phyloP scores from a whole-genome alignment of 768 basidiomycete genomes.

The Boletus pseudopeckii region DNA sequence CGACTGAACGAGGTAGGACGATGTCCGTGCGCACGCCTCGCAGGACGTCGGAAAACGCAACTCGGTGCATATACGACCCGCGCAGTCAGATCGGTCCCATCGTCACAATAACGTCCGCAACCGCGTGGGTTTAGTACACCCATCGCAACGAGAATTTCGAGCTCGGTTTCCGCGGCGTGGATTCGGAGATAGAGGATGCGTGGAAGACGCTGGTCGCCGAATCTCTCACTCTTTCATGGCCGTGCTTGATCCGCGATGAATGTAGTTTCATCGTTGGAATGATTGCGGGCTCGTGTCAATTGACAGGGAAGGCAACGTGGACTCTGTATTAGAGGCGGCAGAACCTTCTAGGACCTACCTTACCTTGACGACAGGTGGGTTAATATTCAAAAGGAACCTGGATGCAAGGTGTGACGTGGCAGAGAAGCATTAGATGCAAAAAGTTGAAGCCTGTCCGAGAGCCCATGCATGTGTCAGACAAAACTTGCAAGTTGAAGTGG shows the following conservation, averaged over 20 bases:
- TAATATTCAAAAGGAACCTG: neutral
- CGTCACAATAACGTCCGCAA: too few relatives aligned
- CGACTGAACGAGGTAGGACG: too few relatives aligned
- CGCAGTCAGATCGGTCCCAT: too few relatives aligned
- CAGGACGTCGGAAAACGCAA: too few relatives aligned
- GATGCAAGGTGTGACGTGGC: neutral
- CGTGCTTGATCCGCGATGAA: neutral
- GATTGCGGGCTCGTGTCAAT: neutral
- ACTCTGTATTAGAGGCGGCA: neutral
- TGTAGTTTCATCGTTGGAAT: neutral
- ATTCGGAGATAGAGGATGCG: too few relatives aligned
- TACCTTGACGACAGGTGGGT: neutral
- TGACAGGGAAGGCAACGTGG: neutral
- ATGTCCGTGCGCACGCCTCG: too few relatives aligned
- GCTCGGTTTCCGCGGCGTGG: too few relatives aligned
- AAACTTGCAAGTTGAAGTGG: neutral
- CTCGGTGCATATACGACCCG: too few relatives aligned
- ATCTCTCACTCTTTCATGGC: neutral
- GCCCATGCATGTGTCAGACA: neutral
- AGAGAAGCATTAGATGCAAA: neutral
- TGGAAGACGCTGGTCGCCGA: neutral
- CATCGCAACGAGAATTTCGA: too few relatives aligned
- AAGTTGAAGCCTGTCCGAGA: neutral
- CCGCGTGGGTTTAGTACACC: too few relatives aligned
- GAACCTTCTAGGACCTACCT: neutral